Evolutionary conservation across 441 rosid species (phyloP).

Genomic region (Euphorbia schlechtendalii): DNA sequence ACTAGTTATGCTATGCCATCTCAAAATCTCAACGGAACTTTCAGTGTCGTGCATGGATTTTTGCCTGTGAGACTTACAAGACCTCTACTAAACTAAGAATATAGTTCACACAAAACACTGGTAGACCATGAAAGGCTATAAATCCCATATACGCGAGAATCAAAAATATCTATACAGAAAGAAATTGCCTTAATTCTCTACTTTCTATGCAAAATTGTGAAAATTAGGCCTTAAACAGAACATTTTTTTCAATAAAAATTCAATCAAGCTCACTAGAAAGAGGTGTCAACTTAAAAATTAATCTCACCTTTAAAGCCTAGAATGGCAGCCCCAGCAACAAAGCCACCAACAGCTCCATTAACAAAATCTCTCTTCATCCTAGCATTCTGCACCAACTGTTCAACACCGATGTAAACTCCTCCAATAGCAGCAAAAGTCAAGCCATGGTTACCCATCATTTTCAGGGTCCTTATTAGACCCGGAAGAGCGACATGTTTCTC

Average conservation of each 20-base stretch:
- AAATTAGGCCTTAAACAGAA: too few relatives aligned
- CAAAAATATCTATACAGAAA: background rate
- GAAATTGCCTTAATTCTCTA: background rate
- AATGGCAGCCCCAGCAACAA: slow-evolving; percentile 80
- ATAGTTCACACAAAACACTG: background rate
- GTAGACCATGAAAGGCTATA: background rate
- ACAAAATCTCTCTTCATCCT: slow-evolving; percentile 78
- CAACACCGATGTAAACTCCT: slow-evolving; percentile 89
- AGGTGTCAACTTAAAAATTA: background rate
- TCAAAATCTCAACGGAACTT: background rate
- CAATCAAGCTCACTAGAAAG: background rate
- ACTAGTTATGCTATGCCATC: background rate
- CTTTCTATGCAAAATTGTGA: too few relatives aligned
- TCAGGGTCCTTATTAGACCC: slow-evolving; percentile 71
- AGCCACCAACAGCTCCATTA: slow-evolving; percentile 90
- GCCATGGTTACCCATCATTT: slow-evolving; percentile 94
- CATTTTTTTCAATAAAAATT: background rate
- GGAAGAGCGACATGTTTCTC: slow-evolving; percentile 92
- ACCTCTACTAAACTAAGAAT: background rate
- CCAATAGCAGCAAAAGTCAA: slow-evolving; percentile 89
- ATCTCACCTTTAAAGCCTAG: slow-evolving; percentile 64
- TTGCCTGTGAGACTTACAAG: background rate
- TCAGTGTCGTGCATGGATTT: background rate
- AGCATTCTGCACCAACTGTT: slow-evolving; percentile 62
- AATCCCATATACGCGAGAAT: background rate